Base-by-base conservation (phyloP, 352 stramenopile genomes). In the Phytophthora colocasiae region DNA sequence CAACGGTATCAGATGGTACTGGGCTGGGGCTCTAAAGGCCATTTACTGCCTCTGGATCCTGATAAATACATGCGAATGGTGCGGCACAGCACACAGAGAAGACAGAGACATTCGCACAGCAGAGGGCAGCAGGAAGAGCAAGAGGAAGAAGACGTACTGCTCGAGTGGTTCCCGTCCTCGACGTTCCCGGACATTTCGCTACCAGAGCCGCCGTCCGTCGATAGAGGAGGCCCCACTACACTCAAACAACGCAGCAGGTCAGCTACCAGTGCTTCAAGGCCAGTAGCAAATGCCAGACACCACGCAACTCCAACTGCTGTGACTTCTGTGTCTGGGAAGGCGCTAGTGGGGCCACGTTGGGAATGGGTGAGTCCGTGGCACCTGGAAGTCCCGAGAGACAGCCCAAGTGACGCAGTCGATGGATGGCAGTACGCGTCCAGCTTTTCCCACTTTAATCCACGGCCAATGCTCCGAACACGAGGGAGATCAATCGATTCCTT, bases 351-450 rank as follows among this genome's bases (percentile, higher is more conserved):
- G 8, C 51, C 59, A 4, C 61, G 74, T 6, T 91, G 85, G 85
- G 81, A 90, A 39, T 93, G 85, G 85, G 76, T 80, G 24, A 89
- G 79, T 80, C 85, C 85, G 9, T 93, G 85, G 85, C 80, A 90
- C 49, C 63, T 93, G 6, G 78, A 90, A 58, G 31, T 68, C 2
- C 58, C 66, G 1, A 1, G 36, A 1, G 61, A 71, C 14, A 69
- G 24, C 3, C 47, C 59, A 4, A 43, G 38, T 1, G 75, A 89
- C 27, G 52, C 71, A 0, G 55, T 60, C 7, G 80, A 91, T 46
- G 85, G 85, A 8, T 93, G 85, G 85, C 71, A 81, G 44, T 93
- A 91, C 57, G 77, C 80, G 2, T 75, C 76, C 11, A 85, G 78
- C 44, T 93, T 93, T 46, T 78, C 77, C 19, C 71, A 93, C 2